These are phyloP conservation scores for Paraconiothyrium brasiliense DNA, from an alignment of 2,329 filamentous ascomycete species.

Conservation along the genomic window DNA sequence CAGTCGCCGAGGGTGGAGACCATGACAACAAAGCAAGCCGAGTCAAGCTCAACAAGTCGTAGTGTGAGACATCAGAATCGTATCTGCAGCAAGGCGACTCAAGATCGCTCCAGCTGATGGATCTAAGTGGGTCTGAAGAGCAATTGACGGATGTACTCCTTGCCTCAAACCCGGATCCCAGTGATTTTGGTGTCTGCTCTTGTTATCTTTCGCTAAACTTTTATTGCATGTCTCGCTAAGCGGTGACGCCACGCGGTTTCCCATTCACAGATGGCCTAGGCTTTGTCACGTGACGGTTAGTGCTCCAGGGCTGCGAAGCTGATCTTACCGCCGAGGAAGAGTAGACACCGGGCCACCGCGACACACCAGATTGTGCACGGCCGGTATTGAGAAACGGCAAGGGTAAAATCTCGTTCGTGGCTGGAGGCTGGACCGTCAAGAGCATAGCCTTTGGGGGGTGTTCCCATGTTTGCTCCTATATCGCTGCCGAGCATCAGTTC, in stretches of 20 bases:
- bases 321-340: background rate
- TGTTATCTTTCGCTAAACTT: constrained; percentile 6
- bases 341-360: background rate
- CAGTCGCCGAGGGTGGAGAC: background rate
- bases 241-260: constrained; percentile 1
- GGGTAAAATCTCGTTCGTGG: background rate
- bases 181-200: background rate
- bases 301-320: background rate
- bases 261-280: background rate
- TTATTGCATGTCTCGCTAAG: constrained; percentile 7
- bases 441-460: background rate
- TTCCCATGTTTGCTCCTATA: background rate
- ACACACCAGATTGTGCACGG: background rate
- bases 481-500: background rate
- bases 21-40: background rate
- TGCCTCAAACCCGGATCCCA: background rate
- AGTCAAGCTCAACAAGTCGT: background rate
- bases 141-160: background rate
- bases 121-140: background rate
- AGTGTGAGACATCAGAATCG: background rate
- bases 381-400: background rate
- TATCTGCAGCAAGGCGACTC: constrained; percentile 4
- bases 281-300: background rate
- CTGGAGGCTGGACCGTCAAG: background rate
- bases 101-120: background rate